Evolutionary conservation across 83 land plant genomes (phyloP).

Genomic region (Thuja plicata): DNA sequence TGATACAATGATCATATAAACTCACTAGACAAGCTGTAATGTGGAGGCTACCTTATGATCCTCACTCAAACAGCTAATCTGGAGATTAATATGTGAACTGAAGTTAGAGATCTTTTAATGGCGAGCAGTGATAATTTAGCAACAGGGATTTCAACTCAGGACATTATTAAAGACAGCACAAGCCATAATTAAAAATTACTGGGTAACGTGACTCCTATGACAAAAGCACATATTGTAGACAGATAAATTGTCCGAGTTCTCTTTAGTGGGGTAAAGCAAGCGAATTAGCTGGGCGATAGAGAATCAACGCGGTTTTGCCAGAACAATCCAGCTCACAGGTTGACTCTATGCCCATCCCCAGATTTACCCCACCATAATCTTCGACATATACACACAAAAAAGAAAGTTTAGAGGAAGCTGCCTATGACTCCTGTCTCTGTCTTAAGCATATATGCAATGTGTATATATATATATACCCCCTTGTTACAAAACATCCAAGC

Average conservation of each 20-base stretch:
- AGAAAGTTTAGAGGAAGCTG: neutral
- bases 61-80: too few species aligned
- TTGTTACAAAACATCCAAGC: neutral
- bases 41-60: too few species aligned
- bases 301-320: conserved; percentile 2
- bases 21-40: too few species aligned
- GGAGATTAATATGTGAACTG: too few species aligned
- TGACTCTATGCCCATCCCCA: conserved; percentile 7
- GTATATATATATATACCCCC: neutral
- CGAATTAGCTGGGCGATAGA: neutral
- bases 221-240: neutral
- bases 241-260: neutral
- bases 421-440: neutral
- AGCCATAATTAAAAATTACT: too few species aligned
- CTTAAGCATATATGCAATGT: neutral
- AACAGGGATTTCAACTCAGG: too few species aligned
- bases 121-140: too few species aligned
- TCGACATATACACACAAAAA: neutral
- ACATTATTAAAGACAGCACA: too few species aligned
- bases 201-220: neutral
- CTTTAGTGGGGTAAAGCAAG: neutral
- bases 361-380: neutral
- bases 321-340: neutral
- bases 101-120: too few species aligned
- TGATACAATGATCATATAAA: too few species aligned